Base-by-base conservation (phyloP, 306 rosid species). In the Medicago lupulina region DNA sequence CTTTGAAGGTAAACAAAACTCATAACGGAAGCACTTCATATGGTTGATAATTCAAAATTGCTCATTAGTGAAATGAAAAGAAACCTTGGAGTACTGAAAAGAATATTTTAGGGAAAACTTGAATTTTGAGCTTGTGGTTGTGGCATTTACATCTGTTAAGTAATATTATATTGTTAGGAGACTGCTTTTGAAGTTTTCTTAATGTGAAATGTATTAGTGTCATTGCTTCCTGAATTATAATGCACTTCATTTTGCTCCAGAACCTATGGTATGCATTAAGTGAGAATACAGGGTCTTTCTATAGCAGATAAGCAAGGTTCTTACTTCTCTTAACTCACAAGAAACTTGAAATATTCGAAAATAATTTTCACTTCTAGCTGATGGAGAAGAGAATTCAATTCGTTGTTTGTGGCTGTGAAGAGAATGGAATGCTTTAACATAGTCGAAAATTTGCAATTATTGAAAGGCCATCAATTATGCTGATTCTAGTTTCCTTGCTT, bases 401-500 rank as follows among this genome's bases (percentile, higher is more conserved):
- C 31, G 4, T 28, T 28, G 31, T 28, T 28, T 3, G 31, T 28
- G 31, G 31, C 31, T 3, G 38, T 34, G 6, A 4, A 4, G 38
- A 34, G 38, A 34, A 34, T 34, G 38, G 0, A 0, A 34, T 34
- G 38, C 31, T 28, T 28, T 28, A 28, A 28, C 31, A 28, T 28
- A 28, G 31, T 28, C 4, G 31, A 3, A 28, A 28, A 28, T 28
- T 28, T 28, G 31, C 1, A 28, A 28, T 28, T 28, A 28, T 28
- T 28, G 31, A 3, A 28, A 3, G 31, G 8, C 54, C 38, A 9
- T 53, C 31, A 25, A 8, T 66, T 69, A 54, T 77, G 41, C 61
- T 55, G 64, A 60, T 40, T 75, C 58, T 68, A 46, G 83, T 28
- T 55, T 81, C 61, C 58, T 31, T 51, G 23, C 60, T 28, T 41